Percentiles rank a stretch among this genome's conserved stretches.
These are phyloP conservation scores for Rubia tinctorum DNA, from an alignment of 305 asterid species.

Conservation along the genomic window DNA sequence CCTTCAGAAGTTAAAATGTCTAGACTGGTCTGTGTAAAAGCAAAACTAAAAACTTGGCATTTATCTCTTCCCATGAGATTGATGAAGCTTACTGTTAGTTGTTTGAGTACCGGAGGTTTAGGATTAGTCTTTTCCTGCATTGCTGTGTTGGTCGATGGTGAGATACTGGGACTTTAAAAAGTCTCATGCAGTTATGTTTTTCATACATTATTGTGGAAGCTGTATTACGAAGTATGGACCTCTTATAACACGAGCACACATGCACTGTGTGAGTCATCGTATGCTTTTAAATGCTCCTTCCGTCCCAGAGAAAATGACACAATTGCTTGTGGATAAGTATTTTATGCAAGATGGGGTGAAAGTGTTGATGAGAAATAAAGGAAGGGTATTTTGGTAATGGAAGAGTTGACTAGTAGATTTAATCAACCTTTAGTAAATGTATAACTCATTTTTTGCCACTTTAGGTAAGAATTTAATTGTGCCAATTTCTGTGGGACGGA, in stretches of 20 bases:
- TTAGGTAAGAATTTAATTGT: too few species aligned
- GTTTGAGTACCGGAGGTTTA: not conserved
- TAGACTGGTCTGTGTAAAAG: not conserved
- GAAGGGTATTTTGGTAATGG: too few species aligned
- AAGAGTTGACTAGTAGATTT: too few species aligned
- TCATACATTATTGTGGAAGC: slow-evolving; percentile 47
- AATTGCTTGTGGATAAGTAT: too few species aligned
- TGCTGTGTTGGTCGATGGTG: not conserved
- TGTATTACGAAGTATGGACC: slow-evolving; percentile 28
- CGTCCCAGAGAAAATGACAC: too few species aligned
- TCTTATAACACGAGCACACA: slow-evolving; percentile 26
- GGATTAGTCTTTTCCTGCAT: not conserved
- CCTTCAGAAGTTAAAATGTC: not conserved
- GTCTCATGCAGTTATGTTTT: not conserved
- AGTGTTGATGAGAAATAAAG: too few species aligned
- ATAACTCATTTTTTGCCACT: too few species aligned
- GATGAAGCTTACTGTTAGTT: not conserved
- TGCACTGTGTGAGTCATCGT: slow-evolving; percentile 12
- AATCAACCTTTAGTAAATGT: too few species aligned
- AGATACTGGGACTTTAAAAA: not conserved
- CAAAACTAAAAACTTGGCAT: not conserved
- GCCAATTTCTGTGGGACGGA: too few species aligned
- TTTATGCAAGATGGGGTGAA: too few species aligned
- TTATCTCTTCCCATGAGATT: not conserved
- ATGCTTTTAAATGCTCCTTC: not conserved